Base-by-base conservation (phyloP, 2,329 filamentous ascomycete species). In the Penicillium sp. region DNA sequence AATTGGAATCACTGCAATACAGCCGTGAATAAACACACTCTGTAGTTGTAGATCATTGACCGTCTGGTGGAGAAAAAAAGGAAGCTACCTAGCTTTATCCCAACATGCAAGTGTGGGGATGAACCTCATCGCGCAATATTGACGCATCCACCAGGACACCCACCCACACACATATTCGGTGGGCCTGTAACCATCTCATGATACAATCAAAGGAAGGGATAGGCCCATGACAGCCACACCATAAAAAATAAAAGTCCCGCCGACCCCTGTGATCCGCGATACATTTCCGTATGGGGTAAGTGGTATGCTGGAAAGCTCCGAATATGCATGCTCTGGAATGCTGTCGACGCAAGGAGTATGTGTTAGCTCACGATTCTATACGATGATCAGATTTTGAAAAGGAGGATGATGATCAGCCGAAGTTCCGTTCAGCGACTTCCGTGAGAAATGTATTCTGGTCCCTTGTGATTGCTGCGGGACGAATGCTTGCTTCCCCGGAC, bases 221-320 rank as follows among this genome's bases (percentile, higher is more conserved):
- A 33, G 12, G 13, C 31, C 5, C 54, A 52, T 43, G 54, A 51
- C 23, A 37, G 31, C 40, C 13, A 23, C 31, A 37, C 8, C 6
- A 17, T 6, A 12, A 42, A 23, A 42, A n/a, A 40, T 41, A 43
- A 38, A 27, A 43, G 25, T 53, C 33, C 33, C 25, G 23, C 8
- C 19, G n/a, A 31, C 13, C 31, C 29, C 42, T 29, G 25, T 54
- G 55, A 57, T 57, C 55, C 43, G 55, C 55, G 29, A 12, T 6
- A 21, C 19, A 27, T 17, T 42, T 42, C 55, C 55, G 7, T 48
- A 57, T 57, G 37, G 42, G 35, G 55, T 19, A 57, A 54, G 55
- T 57, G 17, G 55, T 37, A 57, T 57, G n/a, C 50, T 57, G 35
- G 55, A 57, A 57, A 57, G 50, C 55, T 57, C 55, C 50, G 55